Percentiles rank a stretch among this genome's conserved stretches.
Evolutionary conservation across 2,329 filamentous ascomycete genomes (phyloP).

Genomic region (Huntiella moniliformis): DNA sequence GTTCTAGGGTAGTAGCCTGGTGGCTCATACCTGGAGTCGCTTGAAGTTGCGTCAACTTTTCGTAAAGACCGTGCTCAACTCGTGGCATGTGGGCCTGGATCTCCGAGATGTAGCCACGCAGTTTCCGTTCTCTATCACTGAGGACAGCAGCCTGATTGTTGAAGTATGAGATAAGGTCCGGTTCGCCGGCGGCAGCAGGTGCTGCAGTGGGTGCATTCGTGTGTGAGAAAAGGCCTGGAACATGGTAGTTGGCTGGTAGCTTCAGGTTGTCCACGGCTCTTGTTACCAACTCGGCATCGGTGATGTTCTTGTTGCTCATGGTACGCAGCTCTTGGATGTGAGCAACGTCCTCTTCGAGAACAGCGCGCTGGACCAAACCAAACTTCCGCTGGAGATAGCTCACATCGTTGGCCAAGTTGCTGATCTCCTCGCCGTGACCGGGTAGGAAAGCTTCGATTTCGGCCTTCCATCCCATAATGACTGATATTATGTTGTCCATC

Average conservation of each 20-base stretch:
- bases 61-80: conserved; percentile 28
- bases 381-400: conserved; percentile 32
- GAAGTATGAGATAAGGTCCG: conserved; percentile 27
- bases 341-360: conserved; percentile 35
- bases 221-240: conserved; percentile 24
- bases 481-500: conserved; percentile 63
- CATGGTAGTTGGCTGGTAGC: conserved; percentile 41
- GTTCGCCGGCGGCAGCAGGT: conserved; percentile 21
- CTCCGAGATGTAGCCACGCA: conserved; percentile 27
- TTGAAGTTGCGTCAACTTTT: conserved; percentile 16
- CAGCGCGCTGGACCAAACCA: conserved; percentile 24
- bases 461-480: conserved; percentile 59
- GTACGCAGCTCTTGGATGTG: conserved; percentile 46
- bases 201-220: conserved; percentile 18
- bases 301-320: conserved; percentile 40
- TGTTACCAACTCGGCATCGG: conserved; percentile 53
- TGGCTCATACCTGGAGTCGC: conserved; percentile 13
- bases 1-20: conserved; percentile 15
- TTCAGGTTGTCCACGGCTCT: conserved; percentile 57
- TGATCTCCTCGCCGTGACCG: conserved; percentile 30
- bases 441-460: conserved; percentile 53
- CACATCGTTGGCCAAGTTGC: conserved; percentile 28
- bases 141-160: conserved; percentile 26
- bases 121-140: conserved; percentile 24
- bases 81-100: conserved; percentile 30